A percentile compares a stretch with the other conserved stretches of the same genome.
These are phyloP conservation scores for Thielaviopsis ethacetica DNA, from an alignment of 2,329 filamentous ascomycete genomes.

Conservation along the genomic window DNA sequence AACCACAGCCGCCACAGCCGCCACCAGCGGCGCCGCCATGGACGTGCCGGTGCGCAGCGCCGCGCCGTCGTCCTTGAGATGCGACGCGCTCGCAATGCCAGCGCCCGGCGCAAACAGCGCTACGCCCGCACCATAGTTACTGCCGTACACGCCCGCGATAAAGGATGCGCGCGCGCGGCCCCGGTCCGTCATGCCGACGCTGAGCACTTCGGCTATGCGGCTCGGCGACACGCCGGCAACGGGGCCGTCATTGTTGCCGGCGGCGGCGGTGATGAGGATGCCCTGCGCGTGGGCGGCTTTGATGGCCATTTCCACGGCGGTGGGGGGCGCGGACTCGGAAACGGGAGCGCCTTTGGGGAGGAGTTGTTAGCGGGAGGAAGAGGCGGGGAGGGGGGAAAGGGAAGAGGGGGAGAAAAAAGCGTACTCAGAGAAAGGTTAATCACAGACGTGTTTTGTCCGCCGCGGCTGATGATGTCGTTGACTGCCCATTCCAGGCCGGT, in stretches of 20 bases:
- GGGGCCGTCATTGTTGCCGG: too few species aligned
- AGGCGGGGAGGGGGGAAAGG: too few species aligned
- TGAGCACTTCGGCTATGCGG: constrained; percentile 16
- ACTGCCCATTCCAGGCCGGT: constrained; percentile 23
- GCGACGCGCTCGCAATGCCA: constrained; percentile 22
- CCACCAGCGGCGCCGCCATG: constrained; percentile 29
- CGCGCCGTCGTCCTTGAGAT: constrained; percentile 13
- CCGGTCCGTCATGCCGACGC: constrained; percentile 28
- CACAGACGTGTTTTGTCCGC: constrained; percentile 18
- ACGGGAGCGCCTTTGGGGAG: too few species aligned
- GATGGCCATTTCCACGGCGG: too few species aligned
- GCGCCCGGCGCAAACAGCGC: constrained; percentile 26
- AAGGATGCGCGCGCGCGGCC: constrained; percentile 22
- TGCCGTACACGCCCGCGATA: constrained; percentile 26
- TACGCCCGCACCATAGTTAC: constrained; percentile 26
- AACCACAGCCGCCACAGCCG: constrained; percentile 20
- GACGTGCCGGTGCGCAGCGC: constrained; percentile 24
- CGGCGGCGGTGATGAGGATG: too few species aligned
- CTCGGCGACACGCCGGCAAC: too few species aligned
- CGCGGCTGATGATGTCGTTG: constrained; percentile 16
- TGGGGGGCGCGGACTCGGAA: too few species aligned
- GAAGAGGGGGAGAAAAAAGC: too few species aligned
- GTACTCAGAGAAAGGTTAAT: constrained; percentile 24
- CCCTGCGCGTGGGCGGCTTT: too few species aligned
- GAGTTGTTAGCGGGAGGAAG: too few species aligned